Evolutionary conservation across 2,329 filamentous ascomycete genomes (phyloP), one percentile per base, ranked within the genome.

Genomic region (Aureobasidium sp.): DNA sequence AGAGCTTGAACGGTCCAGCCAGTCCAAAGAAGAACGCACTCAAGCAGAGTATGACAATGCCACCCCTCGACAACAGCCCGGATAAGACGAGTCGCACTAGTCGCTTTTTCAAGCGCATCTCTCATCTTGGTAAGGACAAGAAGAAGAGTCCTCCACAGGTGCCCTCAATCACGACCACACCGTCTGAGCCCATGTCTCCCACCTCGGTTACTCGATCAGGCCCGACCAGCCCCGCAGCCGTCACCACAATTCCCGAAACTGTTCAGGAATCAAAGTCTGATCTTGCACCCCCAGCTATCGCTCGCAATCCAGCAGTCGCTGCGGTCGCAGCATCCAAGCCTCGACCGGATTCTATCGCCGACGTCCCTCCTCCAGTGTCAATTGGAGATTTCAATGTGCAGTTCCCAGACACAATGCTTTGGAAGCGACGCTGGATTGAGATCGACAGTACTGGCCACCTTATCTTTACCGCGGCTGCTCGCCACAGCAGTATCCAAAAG

Each of bases 381-480:
- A 82, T 96, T 73, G 91, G 92, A 53, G 90, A 97, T 70, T 87
- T 99, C 65, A 97, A 99, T 69, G 90, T 97, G 12, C 94, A 99
- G 72, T 97, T 99, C 72, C 94, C 94, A 0, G 93, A 97, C 71
- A 96, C 91, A 60, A 81, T 99, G 50, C 81, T 99, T 14, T 99
- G 94, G 94, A 99, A 97, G 78, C 88, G 93, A 60, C 86, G 94
- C 64, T 91, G 88, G 69, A 86, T 97, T 75, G 88, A 88, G 66
- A 84, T 99, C 62, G 92, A 97, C 73, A 85, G 86, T 9, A 82
- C 88, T 64, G 94, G 93, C 19, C 91, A 89, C 74, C 78, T 99
- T 42, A 86, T 96, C 62, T 82, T 99, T 64, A 89, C 87, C 45
- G 82, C 86, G 9, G 82, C 87, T 19, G 85, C 85, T 64, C 82